Evolutionary conservation across 768 basidiomycete species (phyloP).

Genomic region (Suillus bovinus): DNA sequence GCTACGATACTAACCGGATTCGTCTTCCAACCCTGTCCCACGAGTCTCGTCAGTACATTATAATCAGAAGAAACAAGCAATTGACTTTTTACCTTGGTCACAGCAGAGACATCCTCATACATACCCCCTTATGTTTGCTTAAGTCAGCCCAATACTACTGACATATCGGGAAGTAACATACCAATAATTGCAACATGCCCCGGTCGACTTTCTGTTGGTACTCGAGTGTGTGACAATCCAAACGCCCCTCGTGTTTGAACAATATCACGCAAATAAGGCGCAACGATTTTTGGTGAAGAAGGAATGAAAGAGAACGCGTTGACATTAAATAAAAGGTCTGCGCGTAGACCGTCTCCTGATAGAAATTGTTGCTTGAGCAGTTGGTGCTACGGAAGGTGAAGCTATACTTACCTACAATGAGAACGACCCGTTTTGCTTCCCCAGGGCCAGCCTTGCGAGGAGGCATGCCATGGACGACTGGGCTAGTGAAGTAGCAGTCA

Average conservation of each 20-base stretch:
- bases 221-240: conserved; percentile 82
- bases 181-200: conserved; percentile 90
- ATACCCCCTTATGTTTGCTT: conserved; percentile 62
- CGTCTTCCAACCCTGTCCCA: conserved; percentile 74
- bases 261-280: conserved; percentile 74
- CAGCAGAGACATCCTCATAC: conserved; percentile 90
- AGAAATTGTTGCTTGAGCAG: conserved; percentile 4
- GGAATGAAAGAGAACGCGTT: conserved; percentile 56
- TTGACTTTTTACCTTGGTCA: conserved; percentile 61
- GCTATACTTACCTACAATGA: conserved; percentile 65
- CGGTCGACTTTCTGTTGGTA: conserved; percentile 86
- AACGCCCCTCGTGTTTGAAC: conserved; percentile 69
- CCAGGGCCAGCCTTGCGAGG: conserved; percentile 46
- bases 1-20: conserved; percentile 56
- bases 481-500: conserved; percentile 87
- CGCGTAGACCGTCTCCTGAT: conserved; percentile 79
- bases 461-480: conserved; percentile 78
- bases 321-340: conserved; percentile 71
- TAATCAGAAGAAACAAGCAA: not conserved
- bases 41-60: not conserved
- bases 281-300: conserved; percentile 58
- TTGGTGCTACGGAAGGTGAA: not conserved
- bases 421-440: conserved; percentile 71
- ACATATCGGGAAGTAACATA: conserved; percentile 22
- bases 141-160: conserved; percentile 10